Conservation (phyloP, 768 basidiomycete species). For the Gloeophyllum trabeum region DNA sequence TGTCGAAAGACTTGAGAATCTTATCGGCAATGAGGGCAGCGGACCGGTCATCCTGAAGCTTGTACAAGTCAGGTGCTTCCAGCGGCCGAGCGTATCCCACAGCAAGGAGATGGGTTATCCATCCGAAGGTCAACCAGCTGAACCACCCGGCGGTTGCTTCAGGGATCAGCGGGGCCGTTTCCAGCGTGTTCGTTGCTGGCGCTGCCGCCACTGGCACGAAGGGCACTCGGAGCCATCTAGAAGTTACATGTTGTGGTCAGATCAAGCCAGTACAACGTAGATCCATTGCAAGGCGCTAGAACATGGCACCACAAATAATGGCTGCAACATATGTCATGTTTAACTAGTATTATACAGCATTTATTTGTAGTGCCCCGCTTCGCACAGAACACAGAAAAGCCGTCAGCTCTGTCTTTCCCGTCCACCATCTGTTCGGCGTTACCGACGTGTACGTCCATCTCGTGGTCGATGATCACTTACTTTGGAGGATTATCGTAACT, state of each 20-base stretch:
- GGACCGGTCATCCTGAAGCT: constrained; percentile 51
- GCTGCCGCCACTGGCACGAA: constrained; percentile 18
- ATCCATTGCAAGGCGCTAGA: too few species aligned
- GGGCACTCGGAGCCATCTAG: constrained; percentile 10
- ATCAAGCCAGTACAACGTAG: too few species aligned
- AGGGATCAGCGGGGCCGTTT: constrained; percentile 51
- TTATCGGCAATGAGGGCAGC: constrained; percentile 49
- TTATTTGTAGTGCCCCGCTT: too few species aligned
- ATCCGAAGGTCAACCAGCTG: constrained; percentile 53
- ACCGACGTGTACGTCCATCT: too few species aligned
- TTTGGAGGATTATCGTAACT: too few species aligned
- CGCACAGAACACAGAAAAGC: too few species aligned
- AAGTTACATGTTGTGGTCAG: too few species aligned
- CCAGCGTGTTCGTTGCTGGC: constrained; percentile 38
- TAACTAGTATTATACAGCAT: too few species aligned
- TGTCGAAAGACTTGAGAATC: constrained; percentile 56
- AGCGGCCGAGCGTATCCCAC: constrained; percentile 76
- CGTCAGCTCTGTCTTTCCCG: too few species aligned
- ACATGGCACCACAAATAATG: neutral
- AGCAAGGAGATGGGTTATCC: constrained; percentile 63
- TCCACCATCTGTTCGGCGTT: too few species aligned
- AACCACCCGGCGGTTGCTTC: constrained; percentile 55
- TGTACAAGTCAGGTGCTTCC: constrained; percentile 73
- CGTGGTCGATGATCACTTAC: too few species aligned
- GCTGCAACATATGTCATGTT: too few species aligned